Conservation (phyloP, 352 stramenopile genomes). For the Phytopythium helicoides region DNA sequence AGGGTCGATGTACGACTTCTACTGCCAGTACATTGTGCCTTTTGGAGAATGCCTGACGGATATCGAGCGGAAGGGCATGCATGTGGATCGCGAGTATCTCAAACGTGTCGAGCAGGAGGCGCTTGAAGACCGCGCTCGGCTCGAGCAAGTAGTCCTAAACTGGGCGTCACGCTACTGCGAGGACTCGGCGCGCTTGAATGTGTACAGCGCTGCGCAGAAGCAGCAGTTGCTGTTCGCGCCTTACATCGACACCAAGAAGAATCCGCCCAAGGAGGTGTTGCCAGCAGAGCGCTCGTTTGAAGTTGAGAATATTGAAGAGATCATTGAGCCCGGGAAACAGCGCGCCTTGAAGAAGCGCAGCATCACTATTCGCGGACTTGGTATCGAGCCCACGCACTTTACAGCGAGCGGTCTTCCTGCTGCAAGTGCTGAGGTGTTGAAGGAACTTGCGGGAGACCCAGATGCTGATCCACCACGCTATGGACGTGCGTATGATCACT, state of each 20-base stretch:
- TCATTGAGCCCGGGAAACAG: conserved; percentile 66
- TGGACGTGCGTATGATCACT: conserved; percentile 91
- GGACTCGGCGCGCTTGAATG: conserved; percentile 95
- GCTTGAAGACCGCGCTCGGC: conserved; percentile 78
- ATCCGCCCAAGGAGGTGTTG: conserved; percentile 54
- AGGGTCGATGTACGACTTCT: conserved; percentile 96
- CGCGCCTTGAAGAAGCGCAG: conserved; percentile 78
- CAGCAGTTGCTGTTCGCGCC: conserved; percentile 96
- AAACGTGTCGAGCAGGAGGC: conserved; percentile 90
- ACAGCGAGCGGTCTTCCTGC: conserved; percentile 91
- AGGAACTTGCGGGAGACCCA: conserved; percentile 91
- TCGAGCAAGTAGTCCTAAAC: conserved; percentile 85
- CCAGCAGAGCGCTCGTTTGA: conserved; percentile 73
- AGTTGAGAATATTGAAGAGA: conserved; percentile 76
- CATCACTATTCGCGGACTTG: conserved; percentile 87
- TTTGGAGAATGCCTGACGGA: conserved; percentile 99
- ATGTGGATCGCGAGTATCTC: conserved; percentile 91
- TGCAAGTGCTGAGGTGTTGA: conserved; percentile 93
- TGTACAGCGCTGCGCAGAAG: conserved; percentile 92
- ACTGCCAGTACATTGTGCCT: conserved; percentile 94
- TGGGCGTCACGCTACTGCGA: conserved; percentile 93
- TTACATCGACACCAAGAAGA: conserved; percentile 73
- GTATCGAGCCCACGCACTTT: conserved; percentile 91
- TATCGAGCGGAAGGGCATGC: conserved; percentile 95
- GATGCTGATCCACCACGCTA: conserved; percentile 73